These are phyloP conservation scores for Hygrophorus russula DNA, from an alignment of 768 basidiomycete genomes.

Conservation along the genomic window DNA sequence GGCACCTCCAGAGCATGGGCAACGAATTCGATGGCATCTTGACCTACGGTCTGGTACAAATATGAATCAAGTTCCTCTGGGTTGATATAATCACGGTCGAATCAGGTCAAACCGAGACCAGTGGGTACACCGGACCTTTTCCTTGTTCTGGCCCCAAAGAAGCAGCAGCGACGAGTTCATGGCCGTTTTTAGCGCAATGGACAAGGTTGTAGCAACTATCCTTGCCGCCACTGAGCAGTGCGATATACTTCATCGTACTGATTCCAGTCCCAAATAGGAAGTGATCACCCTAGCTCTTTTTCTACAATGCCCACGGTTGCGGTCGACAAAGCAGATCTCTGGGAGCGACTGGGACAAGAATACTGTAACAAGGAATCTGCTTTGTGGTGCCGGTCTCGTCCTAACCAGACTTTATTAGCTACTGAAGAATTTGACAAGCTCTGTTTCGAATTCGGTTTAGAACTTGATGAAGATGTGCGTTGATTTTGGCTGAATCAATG, in stretches of 20 bases:
- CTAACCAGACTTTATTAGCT: conserved; percentile 36
- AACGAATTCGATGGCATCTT: conserved; percentile 82
- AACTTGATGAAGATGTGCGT: conserved; percentile 94
- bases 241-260: conserved; percentile 76
- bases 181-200: conserved; percentile 79
- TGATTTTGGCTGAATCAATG: neutral
- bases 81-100: conserved; percentile 13
- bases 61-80: conserved; percentile 98
- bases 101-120: conserved; percentile 11
- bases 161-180: conserved; percentile 80
- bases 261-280: neutral
- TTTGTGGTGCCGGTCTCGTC: conserved; percentile 2
- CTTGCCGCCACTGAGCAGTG: conserved; percentile 92
- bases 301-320: conserved; percentile 82
- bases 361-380: conserved; percentile 47
- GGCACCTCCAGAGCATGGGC: conserved; percentile 81
- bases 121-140: conserved; percentile 50
- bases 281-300: conserved; percentile 11
- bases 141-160: conserved; percentile 77
- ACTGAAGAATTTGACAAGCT: conserved; percentile 91
- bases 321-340: conserved; percentile 93
- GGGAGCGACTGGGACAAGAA: conserved; percentile 68
- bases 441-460: conserved; percentile 95
- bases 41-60: conserved; percentile 98
- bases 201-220: conserved; percentile 94